A percentile compares a stretch with the other conserved stretches of the same genome.
These are phyloP conservation scores for Fusarium guadeloupense DNA, from an alignment of 2,329 filamentous ascomycete genomes.

Conservation along the genomic window DNA sequence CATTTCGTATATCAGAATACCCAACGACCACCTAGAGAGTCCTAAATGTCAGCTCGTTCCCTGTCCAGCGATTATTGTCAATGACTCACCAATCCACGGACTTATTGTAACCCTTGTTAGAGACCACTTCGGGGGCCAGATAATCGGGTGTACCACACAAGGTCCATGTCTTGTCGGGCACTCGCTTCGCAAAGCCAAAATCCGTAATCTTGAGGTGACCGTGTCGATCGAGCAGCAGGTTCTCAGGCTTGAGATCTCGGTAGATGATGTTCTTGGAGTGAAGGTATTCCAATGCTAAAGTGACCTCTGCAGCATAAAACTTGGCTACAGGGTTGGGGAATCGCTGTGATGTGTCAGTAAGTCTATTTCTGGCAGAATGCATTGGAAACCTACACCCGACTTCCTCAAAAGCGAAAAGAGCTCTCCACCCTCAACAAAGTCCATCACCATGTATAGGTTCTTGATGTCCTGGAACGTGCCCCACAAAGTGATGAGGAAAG, in stretches of 20 bases:
- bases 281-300: constrained; percentile 92
- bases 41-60: constrained; percentile 12
- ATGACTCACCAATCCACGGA: constrained; percentile 93
- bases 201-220: constrained; percentile 97
- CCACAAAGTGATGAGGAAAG: constrained; percentile 97
- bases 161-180: constrained; percentile 99
- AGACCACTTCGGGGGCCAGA: constrained; percentile 96
- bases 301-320: constrained; percentile 98
- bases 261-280: constrained; percentile 97
- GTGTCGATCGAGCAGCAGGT: constrained; percentile 88
- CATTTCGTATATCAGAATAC: constrained; percentile 99
- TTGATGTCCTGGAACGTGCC: constrained; percentile 95
- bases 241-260: constrained; percentile 95
- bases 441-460: constrained; percentile 99
- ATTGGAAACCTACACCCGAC: constrained; percentile 73
- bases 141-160: constrained; percentile 98
- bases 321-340: constrained; percentile 99
- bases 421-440: constrained; percentile 98
- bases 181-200: constrained; percentile 98
- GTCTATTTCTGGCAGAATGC: neutral
- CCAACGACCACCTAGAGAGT: constrained; percentile 88
- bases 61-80: neutral
- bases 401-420: constrained; percentile 95
- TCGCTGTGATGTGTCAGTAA: constrained; percentile 65
- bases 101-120: constrained; percentile 99